These are phyloP conservation scores for Penium margaritaceum DNA, from an alignment of 139 green algal genomes.

Conservation along the genomic window DNA sequence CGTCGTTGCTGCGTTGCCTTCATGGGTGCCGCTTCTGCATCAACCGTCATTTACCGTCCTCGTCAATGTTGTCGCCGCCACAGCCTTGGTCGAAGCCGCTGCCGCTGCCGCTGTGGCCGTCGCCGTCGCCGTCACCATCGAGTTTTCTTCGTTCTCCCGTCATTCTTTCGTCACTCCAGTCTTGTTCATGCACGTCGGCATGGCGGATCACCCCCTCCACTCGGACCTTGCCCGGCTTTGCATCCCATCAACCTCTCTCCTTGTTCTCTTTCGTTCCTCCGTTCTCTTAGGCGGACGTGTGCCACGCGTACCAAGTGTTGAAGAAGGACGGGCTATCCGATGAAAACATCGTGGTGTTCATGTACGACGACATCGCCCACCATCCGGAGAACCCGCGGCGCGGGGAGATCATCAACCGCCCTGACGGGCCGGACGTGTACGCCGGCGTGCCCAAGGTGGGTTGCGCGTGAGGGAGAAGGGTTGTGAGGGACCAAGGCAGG, in stretches of 20 bases:
- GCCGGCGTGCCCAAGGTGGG: conserved; percentile 56
- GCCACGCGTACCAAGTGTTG: conserved; percentile 67
- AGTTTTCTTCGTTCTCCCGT: not conserved
- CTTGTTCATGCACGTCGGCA: not conserved
- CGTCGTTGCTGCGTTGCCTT: too few species aligned
- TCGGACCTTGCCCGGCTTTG: not conserved
- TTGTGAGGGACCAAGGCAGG: too few species aligned
- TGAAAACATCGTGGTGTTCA: conserved; percentile 75
- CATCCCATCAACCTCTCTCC: not conserved
- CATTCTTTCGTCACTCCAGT: not conserved
- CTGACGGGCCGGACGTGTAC: conserved; percentile 77
- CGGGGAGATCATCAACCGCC: conserved; percentile 81
- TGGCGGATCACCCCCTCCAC: not conserved
- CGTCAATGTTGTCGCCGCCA: too few species aligned
- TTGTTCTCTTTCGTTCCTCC: not conserved
- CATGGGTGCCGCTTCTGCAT: too few species aligned
- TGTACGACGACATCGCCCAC: conserved; percentile 76
- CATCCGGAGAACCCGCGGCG: conserved; percentile 69
- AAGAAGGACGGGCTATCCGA: conserved; percentile 46
- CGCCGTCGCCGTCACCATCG: too few species aligned
- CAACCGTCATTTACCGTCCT: too few species aligned
- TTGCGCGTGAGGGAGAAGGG: too few species aligned
- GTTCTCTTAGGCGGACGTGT: conserved; percentile 47
- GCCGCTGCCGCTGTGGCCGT: not conserved
- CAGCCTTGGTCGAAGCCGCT: not conserved